Percentiles rank a stretch among this genome's conserved stretches.
These are phyloP conservation scores for Casuarina equisetifolia DNA, from an alignment of 306 rosid genomes.

Conservation along the genomic window DNA sequence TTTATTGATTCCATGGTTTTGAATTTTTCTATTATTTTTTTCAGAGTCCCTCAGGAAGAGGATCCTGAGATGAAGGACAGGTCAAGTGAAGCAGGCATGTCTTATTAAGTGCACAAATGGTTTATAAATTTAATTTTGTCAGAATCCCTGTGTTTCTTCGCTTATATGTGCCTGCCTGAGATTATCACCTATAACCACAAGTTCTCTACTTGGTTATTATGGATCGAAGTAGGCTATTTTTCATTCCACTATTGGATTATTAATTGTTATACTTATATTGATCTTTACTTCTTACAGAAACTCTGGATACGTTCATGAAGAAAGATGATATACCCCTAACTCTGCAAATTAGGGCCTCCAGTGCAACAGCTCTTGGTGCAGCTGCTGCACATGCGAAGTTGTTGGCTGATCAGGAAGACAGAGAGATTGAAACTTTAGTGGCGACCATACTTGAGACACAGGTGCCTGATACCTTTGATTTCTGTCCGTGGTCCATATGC, in stretches of 20 bases:
- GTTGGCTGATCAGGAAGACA: conserved; percentile 89
- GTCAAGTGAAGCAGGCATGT: conserved; percentile 56
- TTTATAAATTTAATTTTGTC: not conserved
- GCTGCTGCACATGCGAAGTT: conserved; percentile 89
- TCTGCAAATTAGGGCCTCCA: conserved; percentile 70
- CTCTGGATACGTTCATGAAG: conserved; percentile 31
- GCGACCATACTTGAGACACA: conserved; percentile 79
- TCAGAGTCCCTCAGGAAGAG: conserved; percentile 52
- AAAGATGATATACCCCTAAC: conserved; percentile 59
- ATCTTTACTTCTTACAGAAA: conserved; percentile 35
- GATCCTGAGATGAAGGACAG: conserved; percentile 46
- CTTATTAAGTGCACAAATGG: conserved; percentile 19
- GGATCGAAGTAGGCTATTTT: not conserved
- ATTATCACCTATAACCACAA: not conserved
- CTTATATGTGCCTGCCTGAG: not conserved
- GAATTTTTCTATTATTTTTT: conserved; percentile 25
- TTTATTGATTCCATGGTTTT: conserved; percentile 14
- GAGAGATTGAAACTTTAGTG: conserved; percentile 75
- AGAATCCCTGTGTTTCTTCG: not conserved
- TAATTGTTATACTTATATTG: conserved; percentile 9
- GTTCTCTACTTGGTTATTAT: not conserved
- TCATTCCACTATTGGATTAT: conserved; percentile 8
- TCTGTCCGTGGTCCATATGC: not conserved
- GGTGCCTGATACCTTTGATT: conserved; percentile 42
- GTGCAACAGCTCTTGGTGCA: conserved; percentile 89